Percentiles rank a stretch among this genome's conserved stretches.
Evolutionary conservation across 2,329 filamentous ascomycete genomes (phyloP).

Genomic region (Microcyclospora tardicrescens): DNA sequence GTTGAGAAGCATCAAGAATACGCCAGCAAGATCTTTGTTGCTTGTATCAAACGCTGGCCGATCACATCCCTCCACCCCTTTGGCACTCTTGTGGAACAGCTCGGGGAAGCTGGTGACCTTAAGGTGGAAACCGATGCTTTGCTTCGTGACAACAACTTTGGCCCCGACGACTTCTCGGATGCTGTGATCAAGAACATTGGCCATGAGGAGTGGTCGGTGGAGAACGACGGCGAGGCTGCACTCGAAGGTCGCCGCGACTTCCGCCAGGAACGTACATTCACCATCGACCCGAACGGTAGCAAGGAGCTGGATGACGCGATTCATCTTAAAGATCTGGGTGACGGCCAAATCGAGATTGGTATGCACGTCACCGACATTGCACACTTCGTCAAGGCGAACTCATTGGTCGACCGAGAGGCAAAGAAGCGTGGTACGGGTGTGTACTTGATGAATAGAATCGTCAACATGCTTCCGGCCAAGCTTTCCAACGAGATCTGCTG

Average conservation of each 20-base stretch:
- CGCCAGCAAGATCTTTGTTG: slow-evolving; percentile 94
- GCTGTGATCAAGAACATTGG: slow-evolving; percentile 88
- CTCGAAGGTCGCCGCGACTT: slow-evolving; percentile 75
- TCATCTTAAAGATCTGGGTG: slow-evolving; percentile 70
- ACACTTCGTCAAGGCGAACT: slow-evolving; percentile 94
- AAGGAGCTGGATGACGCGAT: slow-evolving; percentile 85
- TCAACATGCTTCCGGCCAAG: slow-evolving; percentile 74
- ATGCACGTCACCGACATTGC: slow-evolving; percentile 91
- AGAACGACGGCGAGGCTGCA: slow-evolving; percentile 65
- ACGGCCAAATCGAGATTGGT: slow-evolving; percentile 85
- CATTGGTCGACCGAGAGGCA: slow-evolving; percentile 87
- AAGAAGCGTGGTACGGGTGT: slow-evolving; percentile 97
- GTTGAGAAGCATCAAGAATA: slow-evolving; percentile 98
- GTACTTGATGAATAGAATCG: slow-evolving; percentile 82
- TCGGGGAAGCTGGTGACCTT: slow-evolving; percentile 92
- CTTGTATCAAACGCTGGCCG: slow-evolving; percentile 98
- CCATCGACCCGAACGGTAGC: slow-evolving; percentile 77
- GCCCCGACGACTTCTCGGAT: slow-evolving; percentile 93
- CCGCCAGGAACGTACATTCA: slow-evolving; percentile 77
- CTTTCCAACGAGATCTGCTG: slow-evolving; percentile 81
- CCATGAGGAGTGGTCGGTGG: slow-evolving; percentile 79
- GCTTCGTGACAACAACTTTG: slow-evolving; percentile 96
- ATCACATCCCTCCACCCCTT: slow-evolving; percentile 99
- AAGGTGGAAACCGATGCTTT: slow-evolving; percentile 97
- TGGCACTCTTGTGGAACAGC: slow-evolving; percentile 90